A percentile compares a stretch with the other conserved stretches of the same genome.
Evolutionary conservation across 805 yeast species (phyloP).

Genomic region (Nakazawaea pomicola): DNA sequence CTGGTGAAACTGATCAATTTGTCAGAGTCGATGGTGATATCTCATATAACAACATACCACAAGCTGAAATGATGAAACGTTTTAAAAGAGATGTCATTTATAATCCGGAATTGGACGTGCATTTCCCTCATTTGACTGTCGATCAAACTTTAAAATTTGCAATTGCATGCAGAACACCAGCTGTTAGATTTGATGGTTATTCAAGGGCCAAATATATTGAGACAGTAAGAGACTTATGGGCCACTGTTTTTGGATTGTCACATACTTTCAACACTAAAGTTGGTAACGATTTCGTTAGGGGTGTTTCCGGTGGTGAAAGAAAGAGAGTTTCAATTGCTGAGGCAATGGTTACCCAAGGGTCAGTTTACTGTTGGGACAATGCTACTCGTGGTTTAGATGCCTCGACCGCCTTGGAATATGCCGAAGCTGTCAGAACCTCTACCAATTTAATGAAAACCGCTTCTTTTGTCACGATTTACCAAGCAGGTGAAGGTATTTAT

Average conservation of each 20-base stretch:
- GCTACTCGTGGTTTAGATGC: conserved; percentile 71
- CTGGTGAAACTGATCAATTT: conserved; percentile 43
- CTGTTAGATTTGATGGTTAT: conserved; percentile 46
- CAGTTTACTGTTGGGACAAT: conserved; percentile 61
- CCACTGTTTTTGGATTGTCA: conserved; percentile 23
- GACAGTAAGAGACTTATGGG: conserved; percentile 36
- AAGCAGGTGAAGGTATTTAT: conserved; percentile 63
- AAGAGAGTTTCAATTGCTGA: conserved; percentile 70
- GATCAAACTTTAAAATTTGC: conserved; percentile 46
- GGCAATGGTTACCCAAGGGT: conserved; percentile 48
- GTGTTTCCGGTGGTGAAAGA: conserved; percentile 71
- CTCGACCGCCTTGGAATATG: conserved; percentile 64
- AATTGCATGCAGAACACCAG: conserved; percentile 36
- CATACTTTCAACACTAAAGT: conserved; percentile 23
- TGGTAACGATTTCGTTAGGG: conserved; percentile 53
- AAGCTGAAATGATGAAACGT: conserved; percentile 51
- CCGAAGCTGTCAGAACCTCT: conserved; percentile 53
- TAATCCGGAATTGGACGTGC: conserved; percentile 54
- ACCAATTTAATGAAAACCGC: conserved; percentile 52
- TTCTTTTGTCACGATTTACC: conserved; percentile 64
- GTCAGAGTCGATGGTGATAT: conserved; percentile 49
- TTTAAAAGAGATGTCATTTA: conserved; percentile 49
- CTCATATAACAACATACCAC: conserved; percentile 57
- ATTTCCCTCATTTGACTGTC: conserved; percentile 54
- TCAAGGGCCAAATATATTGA: conserved; percentile 43